A percentile compares a stretch with the other conserved stretches of the same genome.
phyloP scores from a whole-genome alignment of 2,329 filamentous ascomycete genomes.

The Neopestalotiopsis sp. region DNA sequence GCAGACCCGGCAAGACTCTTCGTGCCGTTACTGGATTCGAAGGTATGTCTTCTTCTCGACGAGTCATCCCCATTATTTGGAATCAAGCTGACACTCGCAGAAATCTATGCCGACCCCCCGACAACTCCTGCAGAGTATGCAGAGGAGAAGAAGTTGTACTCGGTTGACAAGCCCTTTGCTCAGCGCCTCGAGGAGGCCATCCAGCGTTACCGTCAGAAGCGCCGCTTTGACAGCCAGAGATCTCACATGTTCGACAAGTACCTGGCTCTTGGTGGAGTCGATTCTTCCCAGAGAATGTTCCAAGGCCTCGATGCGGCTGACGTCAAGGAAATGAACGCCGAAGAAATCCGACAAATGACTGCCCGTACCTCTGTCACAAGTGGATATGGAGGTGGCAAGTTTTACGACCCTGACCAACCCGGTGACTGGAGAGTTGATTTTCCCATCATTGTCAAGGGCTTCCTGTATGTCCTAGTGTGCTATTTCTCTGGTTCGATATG shows the following conservation, averaged over 20 bases:
- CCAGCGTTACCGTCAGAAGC: constrained; percentile 77
- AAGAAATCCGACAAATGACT: constrained; percentile 68
- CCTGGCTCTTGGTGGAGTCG: constrained; percentile 82
- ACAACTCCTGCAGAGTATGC: constrained; percentile 72
- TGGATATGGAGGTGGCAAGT: constrained; percentile 49
- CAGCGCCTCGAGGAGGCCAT: constrained; percentile 84
- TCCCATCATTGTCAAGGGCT: constrained; percentile 75
- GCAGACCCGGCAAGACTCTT: constrained; percentile 43
- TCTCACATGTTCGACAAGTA: constrained; percentile 77
- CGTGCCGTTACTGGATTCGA: constrained; percentile 72
- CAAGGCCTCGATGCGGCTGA: constrained; percentile 57
- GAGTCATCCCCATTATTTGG: too few relatives aligned
- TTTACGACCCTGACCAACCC: constrained; percentile 54
- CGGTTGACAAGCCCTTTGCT: constrained; percentile 62
- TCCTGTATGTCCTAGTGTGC: constrained; percentile 62
- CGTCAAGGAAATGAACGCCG: constrained; percentile 64
- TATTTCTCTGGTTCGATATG: background rate
- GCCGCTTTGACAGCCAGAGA: constrained; percentile 72
- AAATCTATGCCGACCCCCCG: constrained; percentile 81
- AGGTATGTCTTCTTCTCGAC: constrained; percentile 43
- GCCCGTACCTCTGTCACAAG: constrained; percentile 66
- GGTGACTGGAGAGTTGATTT: constrained; percentile 84
- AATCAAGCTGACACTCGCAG: constrained; percentile 40
- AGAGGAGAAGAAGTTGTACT: constrained; percentile 73
- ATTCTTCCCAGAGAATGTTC: constrained; percentile 62